A percentile compares a stretch with the other conserved stretches of the same genome.
Conservation (phyloP, 495 filamentous ascomycete species). For the Lasiosphaeriaceae sp. region DNA sequence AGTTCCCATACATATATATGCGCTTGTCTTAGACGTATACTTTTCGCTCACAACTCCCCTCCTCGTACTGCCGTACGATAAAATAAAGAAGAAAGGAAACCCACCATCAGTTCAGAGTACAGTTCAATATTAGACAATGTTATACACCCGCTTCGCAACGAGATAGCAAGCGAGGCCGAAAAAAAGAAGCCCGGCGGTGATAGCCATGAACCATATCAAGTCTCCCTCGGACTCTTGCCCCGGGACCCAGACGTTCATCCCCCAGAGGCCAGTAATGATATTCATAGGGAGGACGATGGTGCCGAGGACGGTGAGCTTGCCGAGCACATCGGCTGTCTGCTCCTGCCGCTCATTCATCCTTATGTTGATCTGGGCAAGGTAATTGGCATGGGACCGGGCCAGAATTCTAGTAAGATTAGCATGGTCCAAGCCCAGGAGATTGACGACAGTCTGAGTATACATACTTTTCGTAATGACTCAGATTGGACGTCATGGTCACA, state of each 20-base stretch:
- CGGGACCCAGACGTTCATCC: slow-evolving; percentile 96
- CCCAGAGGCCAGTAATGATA: slow-evolving; percentile 97
- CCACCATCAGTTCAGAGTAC: background rate
- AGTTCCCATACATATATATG: too few relatives aligned
- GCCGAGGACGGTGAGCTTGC: slow-evolving; percentile 91
- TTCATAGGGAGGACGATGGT: slow-evolving; percentile 98
- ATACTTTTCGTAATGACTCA: slow-evolving; percentile 94
- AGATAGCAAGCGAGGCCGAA: slow-evolving; percentile 77
- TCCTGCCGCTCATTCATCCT: slow-evolving; percentile 97
- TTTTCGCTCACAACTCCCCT: background rate
- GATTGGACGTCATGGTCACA: slow-evolving; percentile 93
- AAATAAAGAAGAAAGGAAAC: background rate
- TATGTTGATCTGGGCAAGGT: slow-evolving; percentile 89
- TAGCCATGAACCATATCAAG: slow-evolving; percentile 57
- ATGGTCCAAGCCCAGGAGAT: too few relatives aligned
- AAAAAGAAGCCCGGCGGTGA: slow-evolving; percentile 67
- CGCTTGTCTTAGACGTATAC: background rate
- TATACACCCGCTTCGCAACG: slow-evolving; percentile 72
- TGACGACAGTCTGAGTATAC: slow-evolving; percentile 23
- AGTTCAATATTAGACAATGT: slow-evolving; percentile 44
- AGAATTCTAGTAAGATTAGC: slow-evolving; percentile 61
- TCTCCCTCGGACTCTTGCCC: slow-evolving; percentile 65
- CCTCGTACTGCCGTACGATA: background rate
- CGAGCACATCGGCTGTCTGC: slow-evolving; percentile 88
- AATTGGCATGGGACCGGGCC: slow-evolving; percentile 89